phyloP scores from a whole-genome alignment of 108 stramenopile genomes.

The Pseudonitzschia delicatissima region DNA sequence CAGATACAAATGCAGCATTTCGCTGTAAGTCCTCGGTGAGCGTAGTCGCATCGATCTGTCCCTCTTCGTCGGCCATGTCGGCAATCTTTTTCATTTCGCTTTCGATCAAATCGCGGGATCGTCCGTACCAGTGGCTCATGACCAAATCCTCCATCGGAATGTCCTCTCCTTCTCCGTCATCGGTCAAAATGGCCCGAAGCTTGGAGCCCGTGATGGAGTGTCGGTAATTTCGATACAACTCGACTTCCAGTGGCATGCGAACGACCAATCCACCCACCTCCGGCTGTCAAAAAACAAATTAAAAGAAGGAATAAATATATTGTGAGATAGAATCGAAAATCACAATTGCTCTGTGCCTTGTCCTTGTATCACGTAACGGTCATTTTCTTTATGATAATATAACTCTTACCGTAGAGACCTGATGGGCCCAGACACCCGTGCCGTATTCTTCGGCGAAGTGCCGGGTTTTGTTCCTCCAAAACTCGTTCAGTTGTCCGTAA shows the following conservation, averaged over 20 bases:
- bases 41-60: conserved; percentile 54
- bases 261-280: conserved; percentile 80
- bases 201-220: conserved; percentile 47
- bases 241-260: conserved; percentile 78
- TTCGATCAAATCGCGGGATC: conserved; percentile 49
- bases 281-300: conserved; percentile 29
- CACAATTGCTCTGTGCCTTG: too few species aligned
- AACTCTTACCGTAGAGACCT: conserved; percentile 54
- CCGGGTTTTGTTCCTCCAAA: conserved; percentile 51
- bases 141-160: conserved; percentile 9
- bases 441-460: conserved; percentile 56
- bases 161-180: conserved; percentile 14
- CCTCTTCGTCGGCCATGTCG: conserved; percentile 34
- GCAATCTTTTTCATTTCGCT: conserved; percentile 53
- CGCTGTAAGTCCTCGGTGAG: conserved; percentile 40
- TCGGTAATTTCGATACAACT: conserved; percentile 58
- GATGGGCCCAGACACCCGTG: conserved; percentile 72
- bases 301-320: not conserved
- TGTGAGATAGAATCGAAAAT: not conserved
- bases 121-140: conserved; percentile 53
- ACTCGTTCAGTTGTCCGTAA: conserved; percentile 46
- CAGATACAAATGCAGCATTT: conserved; percentile 61
- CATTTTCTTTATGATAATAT: too few species aligned
- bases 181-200: conserved; percentile 35
- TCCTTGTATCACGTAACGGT: too few species aligned